Base-by-base conservation (phyloP, 495 filamentous ascomycete species). In the Xeromyces bisporus region DNA sequence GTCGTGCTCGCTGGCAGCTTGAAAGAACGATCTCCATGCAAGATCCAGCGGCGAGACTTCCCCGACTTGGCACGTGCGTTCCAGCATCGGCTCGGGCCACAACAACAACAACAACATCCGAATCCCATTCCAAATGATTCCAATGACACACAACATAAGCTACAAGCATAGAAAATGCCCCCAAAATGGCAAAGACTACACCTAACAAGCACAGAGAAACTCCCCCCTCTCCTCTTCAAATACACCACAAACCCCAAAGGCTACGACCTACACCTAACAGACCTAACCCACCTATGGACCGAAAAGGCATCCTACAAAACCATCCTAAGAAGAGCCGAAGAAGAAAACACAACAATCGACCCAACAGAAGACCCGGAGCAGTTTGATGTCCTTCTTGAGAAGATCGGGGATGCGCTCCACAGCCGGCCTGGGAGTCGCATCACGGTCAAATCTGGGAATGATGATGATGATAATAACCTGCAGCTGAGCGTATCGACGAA, bases 281-380 rank as follows among this genome's bases (percentile, higher is more conserved):
- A 97, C 51, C 67, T 96, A 11, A 77, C 73, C 45, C 64, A 72
- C 35, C 52, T 94, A n/a, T 97, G 89, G 89, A 62, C 62, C 3
- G 85, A 93, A 56, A 56, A 44, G 11, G 54, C 93, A 18, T 59
- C 72, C 23, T 63, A 68, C 17, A 51, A 53, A 28, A 62, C 64
- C 1, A 82, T 96, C 33, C 47, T 79, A 15, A 50, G 62, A 23
- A 66, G 77, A 32, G 80, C 80, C 14, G 53, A 74, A 12, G 57
- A 73, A 6, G 59, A 71, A 38, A 64, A 72, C 23, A 79, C 79
- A 4, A 76, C 75, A 18, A 93, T 97, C 34, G 89, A 97, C 51
- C 77, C 89, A 1, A 77, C 69, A 38, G 80, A 87, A 44, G 78
- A 77, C 36, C 43, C 59, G 7, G 65, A 72, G 15, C 83, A 94